Conservation (phyloP, 805 yeast species). For the Metschnikowia chrysomelidarum region DNA sequence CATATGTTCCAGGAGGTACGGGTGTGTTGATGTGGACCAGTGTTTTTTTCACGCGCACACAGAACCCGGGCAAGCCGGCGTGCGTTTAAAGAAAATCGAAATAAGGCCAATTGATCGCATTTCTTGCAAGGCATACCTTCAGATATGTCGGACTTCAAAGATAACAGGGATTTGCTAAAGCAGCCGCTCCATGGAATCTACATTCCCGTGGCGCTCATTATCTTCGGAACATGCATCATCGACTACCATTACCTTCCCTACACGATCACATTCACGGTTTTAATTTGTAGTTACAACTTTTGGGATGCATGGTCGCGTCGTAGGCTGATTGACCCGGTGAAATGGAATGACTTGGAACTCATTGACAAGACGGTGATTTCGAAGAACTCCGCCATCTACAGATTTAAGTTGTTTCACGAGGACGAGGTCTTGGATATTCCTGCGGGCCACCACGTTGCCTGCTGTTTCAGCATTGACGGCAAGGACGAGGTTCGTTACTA, state of each 20-base stretch:
- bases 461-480: constrained; percentile 48
- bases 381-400: constrained; percentile 68
- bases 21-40: no score
- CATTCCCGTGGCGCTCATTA: constrained; percentile 61
- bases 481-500: constrained; percentile 63
- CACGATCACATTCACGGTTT: constrained; percentile 33
- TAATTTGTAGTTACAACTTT: constrained; percentile 33
- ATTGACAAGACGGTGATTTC: constrained; percentile 72
- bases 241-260: constrained; percentile 51
- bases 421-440: constrained; percentile 65
- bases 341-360: constrained; percentile 66
- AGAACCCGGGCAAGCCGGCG: not conserved
- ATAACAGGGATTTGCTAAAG: constrained; percentile 54
- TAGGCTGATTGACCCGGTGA: constrained; percentile 45
- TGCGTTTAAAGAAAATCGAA: not conserved
- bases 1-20: no score
- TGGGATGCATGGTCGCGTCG: constrained; percentile 43
- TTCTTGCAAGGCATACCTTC: no score
- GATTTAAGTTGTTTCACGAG: constrained; percentile 63
- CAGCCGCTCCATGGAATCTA: constrained; percentile 75
- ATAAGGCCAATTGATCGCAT: no score
- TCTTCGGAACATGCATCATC: constrained; percentile 58
- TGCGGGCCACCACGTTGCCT: constrained; percentile 73
- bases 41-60: no score
- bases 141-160: constrained; percentile 23